Conservation (phyloP, 148 eudicot species). For the Amaranthus palmeri region DNA sequence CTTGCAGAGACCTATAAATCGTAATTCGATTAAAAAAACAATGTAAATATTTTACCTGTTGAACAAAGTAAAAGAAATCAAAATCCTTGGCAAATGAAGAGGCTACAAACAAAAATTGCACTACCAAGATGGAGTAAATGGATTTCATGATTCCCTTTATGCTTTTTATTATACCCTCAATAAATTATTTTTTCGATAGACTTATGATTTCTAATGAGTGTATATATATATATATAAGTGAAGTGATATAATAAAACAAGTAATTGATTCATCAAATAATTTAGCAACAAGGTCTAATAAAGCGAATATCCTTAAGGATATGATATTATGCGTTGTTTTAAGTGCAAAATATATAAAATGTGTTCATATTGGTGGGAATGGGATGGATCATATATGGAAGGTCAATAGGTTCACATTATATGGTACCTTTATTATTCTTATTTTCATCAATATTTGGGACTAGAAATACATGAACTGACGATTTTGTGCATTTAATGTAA, state of each 20-base stretch:
- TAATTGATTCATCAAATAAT: neutral
- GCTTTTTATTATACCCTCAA: neutral
- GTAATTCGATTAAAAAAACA: neutral
- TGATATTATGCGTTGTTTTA: neutral
- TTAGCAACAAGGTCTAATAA: no score
- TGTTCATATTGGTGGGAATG: neutral
- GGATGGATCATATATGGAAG: no score
- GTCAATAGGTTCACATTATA: constrained; percentile 2
- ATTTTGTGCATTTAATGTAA: neutral
- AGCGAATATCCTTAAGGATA: neutral
- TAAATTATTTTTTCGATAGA: neutral
- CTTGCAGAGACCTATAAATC: no score
- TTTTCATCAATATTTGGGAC: neutral
- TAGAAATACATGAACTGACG: neutral
- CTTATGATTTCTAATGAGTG: neutral
- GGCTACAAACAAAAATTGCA: constrained; percentile 22
- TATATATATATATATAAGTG: neutral
- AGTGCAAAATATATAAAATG: neutral
- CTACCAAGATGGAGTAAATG: constrained; percentile 24
- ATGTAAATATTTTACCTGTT: constrained; percentile 34
- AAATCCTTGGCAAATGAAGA: constrained; percentile 34
- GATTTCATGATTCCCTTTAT: neutral
- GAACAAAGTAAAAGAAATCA: constrained; percentile 68
- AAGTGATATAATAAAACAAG: neutral
- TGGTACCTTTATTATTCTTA: neutral